These are phyloP conservation scores for Fusarium nisikadoi DNA, from an alignment of 2,329 filamentous ascomycete genomes.

Conservation along the genomic window DNA sequence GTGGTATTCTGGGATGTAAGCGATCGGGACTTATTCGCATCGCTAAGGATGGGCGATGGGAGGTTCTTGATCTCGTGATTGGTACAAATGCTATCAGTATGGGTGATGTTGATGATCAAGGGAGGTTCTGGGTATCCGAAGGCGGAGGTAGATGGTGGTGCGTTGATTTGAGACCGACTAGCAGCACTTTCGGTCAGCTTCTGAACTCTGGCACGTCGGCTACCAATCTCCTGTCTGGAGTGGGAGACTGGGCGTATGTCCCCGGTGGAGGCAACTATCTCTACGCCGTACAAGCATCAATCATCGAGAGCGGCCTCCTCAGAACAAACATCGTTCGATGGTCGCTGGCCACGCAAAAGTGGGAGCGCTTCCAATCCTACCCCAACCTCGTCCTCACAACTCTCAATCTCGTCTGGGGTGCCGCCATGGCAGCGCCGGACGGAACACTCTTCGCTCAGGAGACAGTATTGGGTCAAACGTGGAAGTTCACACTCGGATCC, in stretches of 20 bases:
- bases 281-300: constrained; percentile 20
- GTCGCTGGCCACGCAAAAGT: background rate
- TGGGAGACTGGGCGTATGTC: constrained; percentile 32
- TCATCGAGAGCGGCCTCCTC: background rate
- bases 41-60: constrained; percentile 8
- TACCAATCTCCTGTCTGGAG: background rate
- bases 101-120: constrained; percentile 29
- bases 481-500: constrained; percentile 8
- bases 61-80: background rate
- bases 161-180: constrained; percentile 6
- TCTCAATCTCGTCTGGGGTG: constrained; percentile 14
- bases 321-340: constrained; percentile 27
- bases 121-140: constrained; percentile 23
- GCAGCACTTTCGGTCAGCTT: background rate
- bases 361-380: background rate
- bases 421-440: background rate
- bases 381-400: background rate
- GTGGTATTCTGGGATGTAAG: background rate
- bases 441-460: constrained; percentile 21
- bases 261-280: constrained; percentile 30
- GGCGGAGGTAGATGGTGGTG: constrained; percentile 18
- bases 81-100: background rate
- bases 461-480: background rate
- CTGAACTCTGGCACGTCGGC: background rate
- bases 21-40: constrained; percentile 27